Evolutionary conservation across 2,329 filamentous ascomycete genomes (phyloP).

Genomic region (Apiospora rasikravindrae): DNA sequence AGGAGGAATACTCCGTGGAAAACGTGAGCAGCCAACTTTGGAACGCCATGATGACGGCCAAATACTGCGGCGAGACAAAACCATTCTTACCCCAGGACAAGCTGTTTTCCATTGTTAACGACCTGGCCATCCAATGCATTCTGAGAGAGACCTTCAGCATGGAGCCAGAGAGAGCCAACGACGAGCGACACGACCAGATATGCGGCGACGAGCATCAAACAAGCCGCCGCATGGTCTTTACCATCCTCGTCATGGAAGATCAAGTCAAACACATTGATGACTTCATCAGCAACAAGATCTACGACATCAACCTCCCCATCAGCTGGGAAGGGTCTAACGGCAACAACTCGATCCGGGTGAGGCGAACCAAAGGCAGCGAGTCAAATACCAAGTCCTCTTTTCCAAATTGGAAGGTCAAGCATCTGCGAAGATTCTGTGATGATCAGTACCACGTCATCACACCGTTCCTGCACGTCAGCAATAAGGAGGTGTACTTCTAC

Average conservation of each 20-base stretch:
- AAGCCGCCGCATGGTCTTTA: slow-evolving; percentile 13
- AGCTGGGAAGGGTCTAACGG: too few species aligned
- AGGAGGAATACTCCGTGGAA: too few species aligned
- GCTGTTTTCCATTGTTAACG: background rate
- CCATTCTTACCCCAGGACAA: background rate
- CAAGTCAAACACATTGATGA: background rate
- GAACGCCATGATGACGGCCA: background rate
- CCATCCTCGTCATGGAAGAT: background rate
- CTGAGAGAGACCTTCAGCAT: background rate
- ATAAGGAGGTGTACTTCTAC: slow-evolving; percentile 14
- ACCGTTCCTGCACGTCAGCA: slow-evolving; percentile 12
- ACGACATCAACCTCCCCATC: background rate
- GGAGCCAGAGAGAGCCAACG: too few species aligned
- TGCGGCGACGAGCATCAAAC: background rate
- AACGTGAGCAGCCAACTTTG: background rate
- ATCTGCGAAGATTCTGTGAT: background rate
- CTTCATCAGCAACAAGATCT: background rate
- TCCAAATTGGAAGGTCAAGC: background rate
- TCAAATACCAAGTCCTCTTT: background rate
- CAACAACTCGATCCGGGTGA: background rate
- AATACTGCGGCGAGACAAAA: background rate
- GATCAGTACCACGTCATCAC: slow-evolving; percentile 10
- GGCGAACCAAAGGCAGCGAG: background rate
- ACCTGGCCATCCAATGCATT: background rate
- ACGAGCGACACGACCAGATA: background rate